Base-by-base conservation (phyloP, 129 eudicot species). In the Tanacetum coccineum region DNA sequence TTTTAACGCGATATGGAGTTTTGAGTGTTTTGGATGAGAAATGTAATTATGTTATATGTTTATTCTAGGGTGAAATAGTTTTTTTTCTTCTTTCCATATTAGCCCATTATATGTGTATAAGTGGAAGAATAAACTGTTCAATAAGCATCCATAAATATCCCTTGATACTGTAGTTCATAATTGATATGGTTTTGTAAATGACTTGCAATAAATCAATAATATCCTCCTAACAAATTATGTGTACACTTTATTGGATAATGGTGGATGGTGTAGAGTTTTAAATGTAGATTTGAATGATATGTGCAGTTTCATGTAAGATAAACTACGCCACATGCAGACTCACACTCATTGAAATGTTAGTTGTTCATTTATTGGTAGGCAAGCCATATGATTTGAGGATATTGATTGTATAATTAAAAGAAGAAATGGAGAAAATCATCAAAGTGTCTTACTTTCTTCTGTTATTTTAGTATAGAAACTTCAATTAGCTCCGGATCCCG, bases 331-430 rank as follows among this genome's bases (percentile, higher is more conserved):
- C 1, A 22, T 22, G 25, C 25, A 22, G 25, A 22, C 25, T 68
- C 42, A 19, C 39, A 7, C 9, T 26, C 14, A 26, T 19, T 65
- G n/a, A 13, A 2, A 47, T 48, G 40, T 26, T 21, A 65, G 11
- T 26, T 66, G 45, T 66, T 30, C 42, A 36, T 36, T 36, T 36
- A 36, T 36, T 49, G 61, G 17, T 9, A 67, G 49, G 71, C 48
- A 51, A 21, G 30, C 57, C 57, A 44, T 28, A 17, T 59, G 59
- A 46, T 49, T 58, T 70, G 47, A 59, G 49, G 60, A 44, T 57
- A 19, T 7, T 54, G 9, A 36, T 36, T 36, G 42, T 36, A 36
- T 36, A 7, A 36, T 6, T 36, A 6, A 15, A 21, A 20, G 22
- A 39, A 39, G 26, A 40, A 9, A 20, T 32, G n/a, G 36, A 36